phyloP scores from a whole-genome alignment of 257 asterid genomes.

The Henckelia pumila region DNA sequence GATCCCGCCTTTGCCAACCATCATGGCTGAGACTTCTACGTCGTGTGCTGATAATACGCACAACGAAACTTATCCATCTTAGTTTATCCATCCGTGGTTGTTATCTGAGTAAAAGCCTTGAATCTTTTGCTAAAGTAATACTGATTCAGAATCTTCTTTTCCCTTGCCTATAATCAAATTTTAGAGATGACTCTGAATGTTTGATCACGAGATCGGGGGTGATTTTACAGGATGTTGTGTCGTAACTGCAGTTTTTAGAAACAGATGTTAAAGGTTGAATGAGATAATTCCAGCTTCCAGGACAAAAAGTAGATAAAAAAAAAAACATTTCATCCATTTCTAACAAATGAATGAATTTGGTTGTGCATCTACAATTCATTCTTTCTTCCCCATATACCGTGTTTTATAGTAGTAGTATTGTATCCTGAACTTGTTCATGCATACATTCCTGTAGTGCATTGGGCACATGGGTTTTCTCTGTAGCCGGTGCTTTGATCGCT shows the following conservation, averaged over 20 bases:
- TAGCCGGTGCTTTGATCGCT: conserved; percentile 85
- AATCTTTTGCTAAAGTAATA: too few relatives aligned
- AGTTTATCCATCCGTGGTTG: neutral
- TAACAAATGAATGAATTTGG: neutral
- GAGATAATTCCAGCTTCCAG: neutral
- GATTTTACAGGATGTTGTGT: neutral
- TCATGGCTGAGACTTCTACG: neutral
- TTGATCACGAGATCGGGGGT: neutral
- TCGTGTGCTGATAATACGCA: neutral
- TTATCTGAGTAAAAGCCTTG: too few relatives aligned
- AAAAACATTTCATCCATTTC: neutral
- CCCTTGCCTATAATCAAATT: neutral
- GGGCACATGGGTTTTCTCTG: conserved; percentile 93
- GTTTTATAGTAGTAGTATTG: neutral
- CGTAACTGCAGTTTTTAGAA: neutral
- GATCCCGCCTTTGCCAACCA: too few relatives aligned
- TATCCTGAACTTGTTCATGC: neutral
- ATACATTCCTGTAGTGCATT: conserved; percentile 55
- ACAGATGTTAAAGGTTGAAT: neutral
- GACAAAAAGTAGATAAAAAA: neutral
- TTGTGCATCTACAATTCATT: neutral
- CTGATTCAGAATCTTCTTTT: neutral
- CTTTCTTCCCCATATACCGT: neutral
- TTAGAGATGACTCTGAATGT: neutral
- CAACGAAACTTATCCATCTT: neutral